phyloP scores from a whole-genome alignment of 2,329 filamentous ascomycete species.

The Leptosphaerulina australis region DNA sequence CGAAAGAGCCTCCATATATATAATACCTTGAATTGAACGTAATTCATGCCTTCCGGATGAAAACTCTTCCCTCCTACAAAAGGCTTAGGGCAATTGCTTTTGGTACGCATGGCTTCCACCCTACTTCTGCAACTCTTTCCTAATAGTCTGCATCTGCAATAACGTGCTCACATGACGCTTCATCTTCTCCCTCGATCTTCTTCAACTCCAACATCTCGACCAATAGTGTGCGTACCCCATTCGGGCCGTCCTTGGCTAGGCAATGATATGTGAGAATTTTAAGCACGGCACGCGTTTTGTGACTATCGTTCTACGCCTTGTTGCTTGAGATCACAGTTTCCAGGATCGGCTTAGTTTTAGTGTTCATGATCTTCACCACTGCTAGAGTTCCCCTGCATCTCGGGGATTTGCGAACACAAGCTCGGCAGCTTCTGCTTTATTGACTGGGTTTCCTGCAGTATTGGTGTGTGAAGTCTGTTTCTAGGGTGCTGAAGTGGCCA shows the following conservation, averaged over 20 bases:
- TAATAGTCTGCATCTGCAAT: background rate
- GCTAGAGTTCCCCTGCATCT: too few species aligned
- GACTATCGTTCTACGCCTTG: too few species aligned
- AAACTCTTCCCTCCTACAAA: background rate
- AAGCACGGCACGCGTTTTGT: constrained; percentile 2
- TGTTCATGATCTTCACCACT: too few species aligned
- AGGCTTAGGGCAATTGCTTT: too few species aligned
- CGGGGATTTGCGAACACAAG: too few species aligned
- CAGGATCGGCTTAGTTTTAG: too few species aligned
- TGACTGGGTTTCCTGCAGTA: constrained; percentile 27
- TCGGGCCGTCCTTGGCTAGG: constrained; percentile 9
- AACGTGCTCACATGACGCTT: background rate
- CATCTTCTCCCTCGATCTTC: background rate
- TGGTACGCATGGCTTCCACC: background rate
- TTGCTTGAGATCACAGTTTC: too few species aligned
- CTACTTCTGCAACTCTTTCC: background rate
- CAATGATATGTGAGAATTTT: background rate
- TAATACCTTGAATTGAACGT: too few species aligned
- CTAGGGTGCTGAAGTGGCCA: constrained; percentile 23
- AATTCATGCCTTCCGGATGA: background rate
- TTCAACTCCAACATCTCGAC: background rate
- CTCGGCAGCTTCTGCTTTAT: background rate
- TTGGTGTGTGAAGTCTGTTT: constrained; percentile 40
- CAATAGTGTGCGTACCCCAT: constrained; percentile 7
- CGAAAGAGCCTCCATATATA: too few species aligned